Conservation (phyloP, 148 eudicot species). For the Persicaria tinctoria region DNA sequence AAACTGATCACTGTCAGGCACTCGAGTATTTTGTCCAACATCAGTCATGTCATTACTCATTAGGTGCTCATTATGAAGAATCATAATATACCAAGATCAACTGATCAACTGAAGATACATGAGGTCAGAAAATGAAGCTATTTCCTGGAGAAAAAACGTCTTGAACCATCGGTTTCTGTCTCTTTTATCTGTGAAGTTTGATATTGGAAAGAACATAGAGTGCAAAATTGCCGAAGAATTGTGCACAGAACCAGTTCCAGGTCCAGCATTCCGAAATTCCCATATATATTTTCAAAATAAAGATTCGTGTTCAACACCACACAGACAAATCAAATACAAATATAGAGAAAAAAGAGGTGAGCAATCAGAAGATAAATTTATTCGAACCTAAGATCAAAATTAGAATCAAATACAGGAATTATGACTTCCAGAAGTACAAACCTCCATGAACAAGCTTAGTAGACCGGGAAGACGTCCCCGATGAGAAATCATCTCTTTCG, state of each 20-base stretch:
- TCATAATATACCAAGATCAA: not conserved
- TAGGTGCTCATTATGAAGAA: not conserved
- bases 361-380: not conserved
- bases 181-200: not conserved
- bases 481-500: constrained; percentile 85
- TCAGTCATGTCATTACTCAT: not conserved
- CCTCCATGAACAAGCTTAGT: constrained; percentile 97
- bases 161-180: not conserved
- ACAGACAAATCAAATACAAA: not conserved
- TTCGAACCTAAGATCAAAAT: not conserved
- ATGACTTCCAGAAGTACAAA: constrained; percentile 13
- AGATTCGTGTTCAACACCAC: not conserved
- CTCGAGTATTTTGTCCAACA: no score
- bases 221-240: not conserved
- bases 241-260: not conserved
- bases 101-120: not conserved
- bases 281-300: not conserved
- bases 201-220: no score
- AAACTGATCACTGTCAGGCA: not conserved
- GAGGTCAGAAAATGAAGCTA: not conserved
- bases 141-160: not conserved
- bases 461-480: constrained; percentile 91
- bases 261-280: not conserved
- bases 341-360: not conserved
- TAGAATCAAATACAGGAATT: not conserved